A percentile compares a stretch with the other conserved stretches of the same genome.
Evolutionary conservation across 1,139 yeast genomes (phyloP).

Genomic region (Geotrichum macrosporum): DNA sequence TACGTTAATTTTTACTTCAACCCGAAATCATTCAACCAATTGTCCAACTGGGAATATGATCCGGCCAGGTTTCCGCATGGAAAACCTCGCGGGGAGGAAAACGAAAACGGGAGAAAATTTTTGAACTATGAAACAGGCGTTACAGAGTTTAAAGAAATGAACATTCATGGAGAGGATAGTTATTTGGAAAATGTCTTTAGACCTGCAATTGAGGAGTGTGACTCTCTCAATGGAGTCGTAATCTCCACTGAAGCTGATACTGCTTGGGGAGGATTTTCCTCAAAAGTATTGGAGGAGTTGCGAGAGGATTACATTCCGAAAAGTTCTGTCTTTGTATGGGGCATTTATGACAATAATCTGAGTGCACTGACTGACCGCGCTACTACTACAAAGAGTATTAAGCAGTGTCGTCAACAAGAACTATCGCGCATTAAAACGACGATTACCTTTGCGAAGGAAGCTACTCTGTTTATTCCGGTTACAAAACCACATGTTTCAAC

Average conservation of each 20-base stretch:
- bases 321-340: constrained; percentile 56
- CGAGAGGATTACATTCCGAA: constrained; percentile 73
- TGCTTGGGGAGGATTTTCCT: constrained; percentile 81
- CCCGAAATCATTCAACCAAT: constrained; percentile 53
- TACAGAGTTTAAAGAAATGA: constrained; percentile 43
- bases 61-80: constrained; percentile 43
- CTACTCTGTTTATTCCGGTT: constrained; percentile 54
- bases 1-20: constrained; percentile 64
- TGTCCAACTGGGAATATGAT: constrained; percentile 55
- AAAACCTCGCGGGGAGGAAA: constrained; percentile 38
- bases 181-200: constrained; percentile 60
- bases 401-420: constrained; percentile 25
- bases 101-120: constrained; percentile 38
- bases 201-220: constrained; percentile 69
- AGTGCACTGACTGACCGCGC: constrained; percentile 9
- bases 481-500: constrained; percentile 28
- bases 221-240: constrained; percentile 65
- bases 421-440: constrained; percentile 48
- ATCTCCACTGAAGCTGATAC: constrained; percentile 63
- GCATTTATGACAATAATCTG: constrained; percentile 36
- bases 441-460: constrained; percentile 43
- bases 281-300: constrained; percentile 48
- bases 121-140: constrained; percentile 46
- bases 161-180: constrained; percentile 39
- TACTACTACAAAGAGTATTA: constrained; percentile 10